Percentiles rank a stretch among this genome's conserved stretches.
Conservation (phyloP, 495 filamentous ascomycete genomes). For the Rostrohypoxylon terebratum region DNA sequence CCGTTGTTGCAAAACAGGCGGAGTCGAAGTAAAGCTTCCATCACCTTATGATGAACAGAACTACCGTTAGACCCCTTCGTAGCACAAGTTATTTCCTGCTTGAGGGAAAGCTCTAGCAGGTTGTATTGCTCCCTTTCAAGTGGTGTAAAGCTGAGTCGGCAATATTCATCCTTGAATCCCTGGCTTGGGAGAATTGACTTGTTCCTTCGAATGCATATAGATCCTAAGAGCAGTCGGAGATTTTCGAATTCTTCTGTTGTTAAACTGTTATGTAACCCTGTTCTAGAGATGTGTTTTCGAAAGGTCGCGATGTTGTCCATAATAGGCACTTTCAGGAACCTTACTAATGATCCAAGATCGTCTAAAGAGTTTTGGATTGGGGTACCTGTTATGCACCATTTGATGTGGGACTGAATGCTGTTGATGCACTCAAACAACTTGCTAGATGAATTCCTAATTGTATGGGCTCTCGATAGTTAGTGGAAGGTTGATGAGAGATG, state of each 20-base stretch:
- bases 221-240: not conserved
- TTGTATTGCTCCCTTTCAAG: not conserved
- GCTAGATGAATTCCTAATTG: not conserved
- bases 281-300: not conserved
- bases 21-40: not conserved
- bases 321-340: constrained; percentile 51
- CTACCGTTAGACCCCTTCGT: not conserved
- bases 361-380: constrained; percentile 63
- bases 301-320: not conserved
- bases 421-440: not conserved
- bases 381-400: constrained; percentile 63
- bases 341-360: constrained; percentile 59
- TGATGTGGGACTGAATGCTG: not conserved
- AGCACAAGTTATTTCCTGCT: not conserved
- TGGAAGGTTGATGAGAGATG: not conserved
- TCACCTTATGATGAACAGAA: not conserved
- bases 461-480: not conserved
- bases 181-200: not conserved
- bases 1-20: not conserved
- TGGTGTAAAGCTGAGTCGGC: not conserved
- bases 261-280: not conserved
- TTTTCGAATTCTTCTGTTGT: not conserved
- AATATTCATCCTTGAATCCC: not conserved
- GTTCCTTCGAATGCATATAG: not conserved
- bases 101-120: not conserved